A percentile compares a stretch with the other conserved stretches of the same genome.
phyloP scores from a whole-genome alignment of 176 grass and related monocot species.

The Poa pratensis region DNA sequence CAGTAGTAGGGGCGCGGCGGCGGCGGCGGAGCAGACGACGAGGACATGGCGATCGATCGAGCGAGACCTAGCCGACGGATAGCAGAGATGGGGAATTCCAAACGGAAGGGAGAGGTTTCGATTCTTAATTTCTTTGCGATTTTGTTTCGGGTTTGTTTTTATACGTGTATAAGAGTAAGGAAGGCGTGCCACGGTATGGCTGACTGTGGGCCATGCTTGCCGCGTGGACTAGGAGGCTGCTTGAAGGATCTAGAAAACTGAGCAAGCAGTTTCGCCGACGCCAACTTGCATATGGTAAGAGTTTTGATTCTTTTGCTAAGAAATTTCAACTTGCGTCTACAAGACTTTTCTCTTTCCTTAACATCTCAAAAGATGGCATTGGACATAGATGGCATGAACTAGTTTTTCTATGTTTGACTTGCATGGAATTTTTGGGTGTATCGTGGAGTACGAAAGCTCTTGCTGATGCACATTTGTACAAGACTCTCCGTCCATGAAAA shows the following conservation, averaged over 20 bases:
- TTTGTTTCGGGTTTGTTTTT: background rate
- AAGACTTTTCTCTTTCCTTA: too few relatives aligned
- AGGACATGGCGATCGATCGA: slow-evolving; percentile 45
- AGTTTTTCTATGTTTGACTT: too few relatives aligned
- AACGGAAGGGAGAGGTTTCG: background rate
- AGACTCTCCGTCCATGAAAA: too few relatives aligned
- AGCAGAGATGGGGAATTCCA: background rate
- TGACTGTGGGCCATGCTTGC: background rate
- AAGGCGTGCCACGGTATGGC: background rate
- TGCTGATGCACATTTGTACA: too few relatives aligned
- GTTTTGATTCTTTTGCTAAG: too few relatives aligned
- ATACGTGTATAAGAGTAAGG: background rate
- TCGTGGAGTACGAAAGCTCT: too few relatives aligned
- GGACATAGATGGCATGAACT: too few relatives aligned
- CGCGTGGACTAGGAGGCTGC: background rate
- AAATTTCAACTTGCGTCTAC: too few relatives aligned
- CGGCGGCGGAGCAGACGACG: background rate
- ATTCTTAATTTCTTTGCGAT: background rate
- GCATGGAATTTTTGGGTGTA: too few relatives aligned
- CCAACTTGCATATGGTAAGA: background rate
- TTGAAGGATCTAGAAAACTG: background rate
- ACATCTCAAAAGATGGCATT: too few relatives aligned
- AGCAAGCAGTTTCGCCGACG: background rate
- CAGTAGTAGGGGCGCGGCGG: slow-evolving; percentile 54
- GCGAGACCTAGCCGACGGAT: background rate